Conservation (phyloP, 495 filamentous ascomycete genomes). For the Wilcoxina mikolae region DNA sequence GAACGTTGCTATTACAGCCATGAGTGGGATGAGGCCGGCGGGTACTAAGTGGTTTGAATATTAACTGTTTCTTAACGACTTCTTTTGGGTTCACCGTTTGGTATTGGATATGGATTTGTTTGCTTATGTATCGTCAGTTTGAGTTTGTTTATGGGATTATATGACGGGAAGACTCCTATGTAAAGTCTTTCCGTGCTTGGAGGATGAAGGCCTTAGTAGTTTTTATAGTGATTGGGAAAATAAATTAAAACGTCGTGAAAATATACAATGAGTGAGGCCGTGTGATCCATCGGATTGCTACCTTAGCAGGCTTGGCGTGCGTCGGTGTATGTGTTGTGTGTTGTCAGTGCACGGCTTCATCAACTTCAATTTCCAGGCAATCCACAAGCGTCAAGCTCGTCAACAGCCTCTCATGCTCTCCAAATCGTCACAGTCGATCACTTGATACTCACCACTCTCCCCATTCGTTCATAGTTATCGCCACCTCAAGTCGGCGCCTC, state of each 20-base stretch:
- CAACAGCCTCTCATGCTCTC: neutral
- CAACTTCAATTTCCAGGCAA: neutral
- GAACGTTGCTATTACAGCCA: slow-evolving; percentile 20
- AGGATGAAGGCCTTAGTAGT: neutral
- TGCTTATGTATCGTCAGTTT: too few species aligned
- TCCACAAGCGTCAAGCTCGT: neutral
- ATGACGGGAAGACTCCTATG: neutral
- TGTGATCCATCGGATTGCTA: too few species aligned
- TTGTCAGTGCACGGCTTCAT: neutral
- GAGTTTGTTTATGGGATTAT: neutral
- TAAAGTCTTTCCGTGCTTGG: neutral
- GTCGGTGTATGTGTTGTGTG: neutral
- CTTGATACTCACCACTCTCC: neutral
- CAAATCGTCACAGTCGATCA: neutral
- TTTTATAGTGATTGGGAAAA: neutral
- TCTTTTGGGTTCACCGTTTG: neutral
- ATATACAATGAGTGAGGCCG: too few species aligned
- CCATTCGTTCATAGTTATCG: neutral
- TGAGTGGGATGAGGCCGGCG: neutral
- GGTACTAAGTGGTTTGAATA: neutral
- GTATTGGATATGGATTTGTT: too few species aligned
- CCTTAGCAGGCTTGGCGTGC: neutral
- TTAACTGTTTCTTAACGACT: neutral
- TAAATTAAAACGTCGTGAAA: neutral
- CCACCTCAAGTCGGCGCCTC: neutral